Percentiles rank a stretch among this genome's conserved stretches.
phyloP scores from a whole-genome alignment of 495 filamentous ascomycete species.

The Baudoinia panamericana region DNA sequence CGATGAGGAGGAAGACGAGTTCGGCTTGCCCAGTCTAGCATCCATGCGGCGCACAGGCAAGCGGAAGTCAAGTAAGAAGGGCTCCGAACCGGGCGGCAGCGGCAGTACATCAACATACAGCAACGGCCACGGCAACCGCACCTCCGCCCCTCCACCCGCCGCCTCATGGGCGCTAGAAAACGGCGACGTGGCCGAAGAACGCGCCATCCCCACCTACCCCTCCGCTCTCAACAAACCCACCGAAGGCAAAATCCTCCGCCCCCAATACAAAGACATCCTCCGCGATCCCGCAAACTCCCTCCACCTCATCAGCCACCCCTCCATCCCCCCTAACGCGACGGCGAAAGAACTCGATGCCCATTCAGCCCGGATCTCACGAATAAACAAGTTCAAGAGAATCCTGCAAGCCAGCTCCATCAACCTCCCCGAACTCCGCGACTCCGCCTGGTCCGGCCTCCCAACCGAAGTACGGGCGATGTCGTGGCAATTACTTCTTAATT shows the following conservation, averaged over 20 bases:
- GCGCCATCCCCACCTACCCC: constrained; percentile 69
- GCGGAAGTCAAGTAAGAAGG: constrained; percentile 34
- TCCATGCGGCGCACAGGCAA: constrained; percentile 66
- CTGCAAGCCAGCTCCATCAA: constrained; percentile 83
- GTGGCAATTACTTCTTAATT: constrained; percentile 91
- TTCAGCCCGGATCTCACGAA: constrained; percentile 75
- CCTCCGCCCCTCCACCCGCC: constrained; percentile 14
- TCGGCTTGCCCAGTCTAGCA: constrained; percentile 78
- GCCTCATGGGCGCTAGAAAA: constrained; percentile 49
- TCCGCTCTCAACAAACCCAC: constrained; percentile 69
- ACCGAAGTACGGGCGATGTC: constrained; percentile 95
- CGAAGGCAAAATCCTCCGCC: constrained; percentile 88
- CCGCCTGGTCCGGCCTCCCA: constrained; percentile 87
- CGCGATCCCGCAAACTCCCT: constrained; percentile 91
- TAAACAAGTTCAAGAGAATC: constrained; percentile 97
- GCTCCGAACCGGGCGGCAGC: constrained; percentile 38
- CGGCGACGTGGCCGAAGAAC: constrained; percentile 81
- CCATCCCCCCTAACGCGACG: constrained; percentile 58
- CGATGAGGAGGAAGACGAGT: constrained; percentile 85
- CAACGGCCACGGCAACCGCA: constrained; percentile 1
- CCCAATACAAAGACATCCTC: constrained; percentile 93
- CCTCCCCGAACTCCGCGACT: constrained; percentile 63
- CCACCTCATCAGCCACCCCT: constrained; percentile 81
- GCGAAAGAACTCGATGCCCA: constrained; percentile 78
- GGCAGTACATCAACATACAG: no score